Evolutionary conservation across 169 alveolate genomes (phyloP).

Genomic region (Plasmodium inui): DNA sequence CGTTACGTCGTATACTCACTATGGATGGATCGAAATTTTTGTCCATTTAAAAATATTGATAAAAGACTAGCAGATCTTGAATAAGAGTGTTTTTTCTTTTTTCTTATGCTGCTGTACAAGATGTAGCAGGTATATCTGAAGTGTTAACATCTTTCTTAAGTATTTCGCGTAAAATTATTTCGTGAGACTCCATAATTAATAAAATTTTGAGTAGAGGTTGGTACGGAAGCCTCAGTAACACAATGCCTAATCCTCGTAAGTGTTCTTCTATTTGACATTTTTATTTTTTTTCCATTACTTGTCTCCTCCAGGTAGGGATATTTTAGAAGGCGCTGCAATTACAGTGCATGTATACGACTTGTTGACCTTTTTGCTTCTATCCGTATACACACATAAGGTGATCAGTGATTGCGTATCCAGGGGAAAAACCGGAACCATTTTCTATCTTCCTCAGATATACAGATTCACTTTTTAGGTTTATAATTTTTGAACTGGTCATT

Average conservation of each 20-base stretch:
- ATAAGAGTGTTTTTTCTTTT: not conserved
- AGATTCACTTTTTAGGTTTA: not conserved
- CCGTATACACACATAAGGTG: not conserved
- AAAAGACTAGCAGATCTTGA: not conserved
- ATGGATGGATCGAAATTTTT: not conserved
- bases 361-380: not conserved
- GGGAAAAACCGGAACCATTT: not conserved
- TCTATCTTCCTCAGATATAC: not conserved
- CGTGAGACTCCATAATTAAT: not conserved
- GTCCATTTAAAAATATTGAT: not conserved
- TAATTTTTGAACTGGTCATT: constrained; percentile 1
- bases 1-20: not conserved
- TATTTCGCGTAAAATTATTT: not conserved
- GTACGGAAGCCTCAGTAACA: not conserved
- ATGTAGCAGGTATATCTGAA: not conserved
- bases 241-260: not conserved
- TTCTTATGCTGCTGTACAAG: not conserved
- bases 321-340: not conserved
- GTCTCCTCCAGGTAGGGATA: not conserved
- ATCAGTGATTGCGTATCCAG: not conserved
- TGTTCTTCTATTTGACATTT: not conserved
- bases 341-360: not conserved
- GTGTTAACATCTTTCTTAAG: not conserved
- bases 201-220: not conserved
- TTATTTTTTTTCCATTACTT: not conserved